Percentiles rank a stretch among this genome's conserved stretches.
Evolutionary conservation across 768 basidiomycete genomes (phyloP).

Genomic region (Lactarius vividus): DNA sequence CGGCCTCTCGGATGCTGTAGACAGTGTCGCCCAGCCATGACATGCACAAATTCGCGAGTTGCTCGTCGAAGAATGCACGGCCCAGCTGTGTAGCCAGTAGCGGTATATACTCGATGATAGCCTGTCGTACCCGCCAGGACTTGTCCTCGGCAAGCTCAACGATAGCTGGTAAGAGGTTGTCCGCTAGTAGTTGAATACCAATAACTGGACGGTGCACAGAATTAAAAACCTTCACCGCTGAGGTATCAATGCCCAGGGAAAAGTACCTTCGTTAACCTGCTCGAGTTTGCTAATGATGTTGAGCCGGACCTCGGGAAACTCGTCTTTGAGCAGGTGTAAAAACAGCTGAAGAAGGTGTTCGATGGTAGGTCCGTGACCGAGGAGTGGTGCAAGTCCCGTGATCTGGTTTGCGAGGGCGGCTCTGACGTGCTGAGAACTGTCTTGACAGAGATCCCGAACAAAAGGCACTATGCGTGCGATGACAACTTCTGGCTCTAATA

Average conservation of each 20-base stretch:
- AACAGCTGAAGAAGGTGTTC: constrained; percentile 97
- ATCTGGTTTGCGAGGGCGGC: constrained; percentile 96
- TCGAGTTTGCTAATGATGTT: constrained; percentile 99
- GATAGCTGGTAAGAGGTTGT: constrained; percentile 94
- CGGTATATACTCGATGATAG: constrained; percentile 99
- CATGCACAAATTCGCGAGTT: constrained; percentile 96
- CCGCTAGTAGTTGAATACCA: constrained; percentile 91
- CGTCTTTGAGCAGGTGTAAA: constrained; percentile 94
- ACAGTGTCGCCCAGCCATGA: constrained; percentile 98
- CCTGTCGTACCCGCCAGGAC: constrained; percentile 98
- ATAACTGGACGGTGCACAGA: constrained; percentile 60
- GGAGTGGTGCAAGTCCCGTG: constrained; percentile 89
- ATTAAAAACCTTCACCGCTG: constrained; percentile 16
- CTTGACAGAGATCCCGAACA: constrained; percentile 90
- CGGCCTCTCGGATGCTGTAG: constrained; percentile 97
- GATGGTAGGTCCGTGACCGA: constrained; percentile 90
- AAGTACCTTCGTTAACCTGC: constrained; percentile 82
- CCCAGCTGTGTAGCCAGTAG: constrained; percentile 97
- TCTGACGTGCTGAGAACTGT: constrained; percentile 94
- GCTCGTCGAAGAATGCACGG: constrained; percentile 95
- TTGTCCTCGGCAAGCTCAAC: constrained; percentile 98
- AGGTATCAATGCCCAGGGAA: constrained; percentile 2
- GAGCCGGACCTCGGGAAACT: constrained; percentile 95
- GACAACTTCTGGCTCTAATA: constrained; percentile 91
- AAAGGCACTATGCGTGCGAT: constrained; percentile 91